Percentiles rank a stretch among this genome's conserved stretches.
Conservation (phyloP, 148 eudicot species). For the Rheum nobile region DNA sequence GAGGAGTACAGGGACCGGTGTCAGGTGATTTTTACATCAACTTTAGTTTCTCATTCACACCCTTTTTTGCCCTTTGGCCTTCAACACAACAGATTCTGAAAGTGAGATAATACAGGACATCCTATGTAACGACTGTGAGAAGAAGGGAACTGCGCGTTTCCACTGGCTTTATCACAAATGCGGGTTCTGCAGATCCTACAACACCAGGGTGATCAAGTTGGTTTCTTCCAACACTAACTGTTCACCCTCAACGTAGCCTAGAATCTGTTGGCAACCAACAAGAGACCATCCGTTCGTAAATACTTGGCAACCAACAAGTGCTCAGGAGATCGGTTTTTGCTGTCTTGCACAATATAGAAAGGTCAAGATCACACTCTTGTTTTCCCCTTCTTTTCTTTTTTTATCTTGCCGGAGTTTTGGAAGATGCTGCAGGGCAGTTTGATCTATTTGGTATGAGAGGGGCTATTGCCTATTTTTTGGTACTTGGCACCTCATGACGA, state of each 20-base stretch:
- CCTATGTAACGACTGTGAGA: slow-evolving; percentile 85
- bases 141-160: slow-evolving; percentile 67
- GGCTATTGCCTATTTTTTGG: not conserved
- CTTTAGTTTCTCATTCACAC: not conserved
- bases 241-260: slow-evolving; percentile 14
- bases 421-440: not conserved
- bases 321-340: not conserved
- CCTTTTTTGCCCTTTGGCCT: slow-evolving; percentile 3
- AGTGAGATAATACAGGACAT: slow-evolving; percentile 45
- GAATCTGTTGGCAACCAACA: not conserved
- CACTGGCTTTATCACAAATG: slow-evolving; percentile 99
- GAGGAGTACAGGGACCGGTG: slow-evolving; percentile 75
- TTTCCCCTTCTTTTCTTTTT: not conserved
- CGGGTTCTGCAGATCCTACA: slow-evolving; percentile 76
- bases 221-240: slow-evolving; percentile 29
- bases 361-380: not conserved
- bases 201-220: slow-evolving; percentile 76
- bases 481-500: not conserved
- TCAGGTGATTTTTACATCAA: slow-evolving; percentile 37
- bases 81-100: not conserved
- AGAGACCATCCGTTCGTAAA: not conserved
- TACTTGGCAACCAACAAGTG: not conserved
- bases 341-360: not conserved
- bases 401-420: not conserved
- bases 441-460: not conserved